Evolutionary conservation across 345 rosid species (phyloP), one percentile per base, ranked within the genome.

Genomic region (Cardamine occulta): DNA sequence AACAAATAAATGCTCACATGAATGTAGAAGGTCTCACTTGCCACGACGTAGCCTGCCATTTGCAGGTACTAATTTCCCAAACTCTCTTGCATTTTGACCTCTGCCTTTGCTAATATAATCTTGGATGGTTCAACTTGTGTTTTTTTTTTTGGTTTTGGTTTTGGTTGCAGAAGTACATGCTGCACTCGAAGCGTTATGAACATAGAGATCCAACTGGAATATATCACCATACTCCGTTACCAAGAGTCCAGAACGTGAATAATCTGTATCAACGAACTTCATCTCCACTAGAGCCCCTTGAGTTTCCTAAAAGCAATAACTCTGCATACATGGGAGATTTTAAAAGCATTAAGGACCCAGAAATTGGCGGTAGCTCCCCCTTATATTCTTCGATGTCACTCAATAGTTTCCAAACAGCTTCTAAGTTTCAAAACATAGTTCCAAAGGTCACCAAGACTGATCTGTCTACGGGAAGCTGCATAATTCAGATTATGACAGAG

Each of bases 41-140:
- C 80, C 89, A 87, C 76, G 90, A 92, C 77, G 99, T 95, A 24
- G 99, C 99, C 39, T 89, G 91, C 77, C 99, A 92, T 82, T 81
- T 92, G 73, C 93, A 90, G 93, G 98, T 79, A 80, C 66, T 71
- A 9, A 56, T 14, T 66, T 62, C 19, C 39, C 59, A 28, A 32
- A 34, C 17, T n/a, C 39, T 58, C 31, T 60, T 24, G 52, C 24
- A 68, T 29, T 35, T 52, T 42, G 10, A 21, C 3, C 42, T 6
- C 15, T 15, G 24, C 17, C 11, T 32, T 56, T 17, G 28, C 42
- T 29, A 39, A 39, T 39, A 52, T 12, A 8, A 53, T 18, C 32
- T 23, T 74, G 49, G 58, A 70, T 55, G 28, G 24, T 51, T 21
- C 37, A 47, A 40, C 51, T 51, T 37, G 65, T 35, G 12, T 35